Conservation (phyloP, 1,284 basidiomycete species). For the Xanthoconium separans region DNA sequence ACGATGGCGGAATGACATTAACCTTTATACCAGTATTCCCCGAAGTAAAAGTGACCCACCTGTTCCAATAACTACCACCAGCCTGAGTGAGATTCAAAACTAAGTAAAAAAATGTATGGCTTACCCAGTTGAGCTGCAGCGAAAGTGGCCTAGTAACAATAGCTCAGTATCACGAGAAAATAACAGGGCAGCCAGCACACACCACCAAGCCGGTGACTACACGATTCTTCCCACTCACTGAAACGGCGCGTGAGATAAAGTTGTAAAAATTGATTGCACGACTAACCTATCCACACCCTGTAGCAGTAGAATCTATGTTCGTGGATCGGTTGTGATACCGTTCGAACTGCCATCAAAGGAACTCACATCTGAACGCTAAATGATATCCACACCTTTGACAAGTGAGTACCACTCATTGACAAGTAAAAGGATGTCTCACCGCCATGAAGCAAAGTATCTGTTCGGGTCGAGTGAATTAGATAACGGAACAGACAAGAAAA, state of each 20-base stretch:
- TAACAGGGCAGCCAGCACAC: not conserved
- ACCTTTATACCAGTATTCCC: not conserved
- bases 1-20: not conserved
- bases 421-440: not conserved
- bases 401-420: not conserved
- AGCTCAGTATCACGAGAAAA: not conserved
- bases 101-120: not conserved
- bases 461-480: not conserved
- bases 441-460: not conserved
- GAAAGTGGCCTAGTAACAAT: not conserved
- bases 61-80: not conserved
- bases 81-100: not conserved
- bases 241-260: not conserved
- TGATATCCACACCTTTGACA: not conserved
- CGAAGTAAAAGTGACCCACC: not conserved
- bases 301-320: conserved; percentile 9
- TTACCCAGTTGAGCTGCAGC: not conserved
- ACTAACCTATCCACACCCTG: conserved; percentile 11
- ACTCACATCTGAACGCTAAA: conserved; percentile 6
- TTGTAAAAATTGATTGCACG: not conserved
- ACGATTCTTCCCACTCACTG: conserved; percentile 4
- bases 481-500: not conserved
- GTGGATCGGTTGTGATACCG: not conserved
- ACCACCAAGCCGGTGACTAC: conserved; percentile 9
- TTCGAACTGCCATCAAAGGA: too few relatives aligned